Base-by-base conservation (phyloP, 2,329 filamentous ascomycete genomes). In the Fusarium tuaranense region DNA sequence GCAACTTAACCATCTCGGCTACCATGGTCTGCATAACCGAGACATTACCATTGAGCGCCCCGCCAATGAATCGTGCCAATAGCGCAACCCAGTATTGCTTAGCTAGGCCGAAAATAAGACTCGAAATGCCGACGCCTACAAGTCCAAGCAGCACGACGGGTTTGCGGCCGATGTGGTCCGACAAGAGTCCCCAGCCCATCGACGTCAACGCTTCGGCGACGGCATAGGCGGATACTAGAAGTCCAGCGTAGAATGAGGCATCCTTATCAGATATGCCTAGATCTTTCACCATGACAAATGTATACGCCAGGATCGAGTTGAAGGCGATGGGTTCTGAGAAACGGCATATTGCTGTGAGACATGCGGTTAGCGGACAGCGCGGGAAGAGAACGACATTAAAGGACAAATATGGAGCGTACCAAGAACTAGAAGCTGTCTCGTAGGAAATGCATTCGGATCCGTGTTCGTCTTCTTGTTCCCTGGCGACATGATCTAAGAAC, bases 221-320 rank as follows among this genome's bases (percentile, higher is more conserved):
- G 1, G 95, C 95, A 81, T 98, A 98, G 0, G 94, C 90, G 3
- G 94, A 97, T 0, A 95, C 95, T 66, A 98, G 92, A 44, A 94
- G 86, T 12, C 95, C 95, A 0, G 98, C 95, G 80, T 97, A 97
- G 48, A 97, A 82, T 2, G 95, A 95, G 39, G 95, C 92, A 78
- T 95, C 87, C 16, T 87, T 87, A 9, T 88, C 84, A 51, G 92
- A 88, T 27, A 97, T 92, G 70, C 93, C 92, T 77, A 98, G 97
- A 3, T 90, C 91, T 41, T 91, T 90, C 4, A 94, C 91, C 95
- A 98, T 97, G 79, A 94, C 91, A 1, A 95, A 95, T 2, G 98
- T 89, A 82, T 98, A 98, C 2, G 95, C 95, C 36, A 92, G 92
- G 78, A 98, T 97, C 18, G 94, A 97, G 82, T 98, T 98, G 80